Evolutionary conservation across 116 monocot genomes (phyloP).

Genomic region (Thalassia testudinum): DNA sequence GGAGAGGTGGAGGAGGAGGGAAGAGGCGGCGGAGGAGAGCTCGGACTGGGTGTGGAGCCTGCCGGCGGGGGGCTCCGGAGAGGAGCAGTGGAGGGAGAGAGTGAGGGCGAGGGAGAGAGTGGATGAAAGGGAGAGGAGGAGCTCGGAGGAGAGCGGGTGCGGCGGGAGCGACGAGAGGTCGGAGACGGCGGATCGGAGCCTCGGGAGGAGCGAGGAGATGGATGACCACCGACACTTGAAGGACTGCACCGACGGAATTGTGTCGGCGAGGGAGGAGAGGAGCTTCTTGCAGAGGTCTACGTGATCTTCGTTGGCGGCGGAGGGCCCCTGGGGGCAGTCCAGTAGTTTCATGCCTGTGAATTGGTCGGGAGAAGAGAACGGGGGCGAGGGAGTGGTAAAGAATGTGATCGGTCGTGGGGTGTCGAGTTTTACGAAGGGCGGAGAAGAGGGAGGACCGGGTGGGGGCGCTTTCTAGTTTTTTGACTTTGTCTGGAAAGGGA

Average conservation of each 20-base stretch:
- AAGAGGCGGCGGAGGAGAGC: slow-evolving; percentile 25
- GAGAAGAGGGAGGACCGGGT: background rate
- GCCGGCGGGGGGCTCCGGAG: slow-evolving; percentile 33
- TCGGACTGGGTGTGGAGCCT: slow-evolving; percentile 75
- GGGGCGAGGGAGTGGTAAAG: background rate
- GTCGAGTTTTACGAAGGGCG: no score
- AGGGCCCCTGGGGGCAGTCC: background rate
- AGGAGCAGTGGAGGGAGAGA: slow-evolving; percentile 27
- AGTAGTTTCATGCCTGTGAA: slow-evolving; percentile 5
- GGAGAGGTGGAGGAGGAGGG: slow-evolving; percentile 31
- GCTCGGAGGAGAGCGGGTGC: slow-evolving; percentile 20
- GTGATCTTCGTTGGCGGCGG: slow-evolving; percentile 12
- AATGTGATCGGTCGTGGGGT: no score
- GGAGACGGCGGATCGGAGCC: slow-evolving; percentile 24
- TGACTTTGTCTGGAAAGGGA: no score
- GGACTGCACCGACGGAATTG: slow-evolving; percentile 25
- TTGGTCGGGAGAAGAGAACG: background rate
- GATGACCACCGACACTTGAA: slow-evolving; percentile 40
- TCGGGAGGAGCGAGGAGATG: slow-evolving; percentile 25
- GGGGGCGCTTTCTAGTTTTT: no score
- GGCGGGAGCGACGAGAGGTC: slow-evolving; percentile 6
- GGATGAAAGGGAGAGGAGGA: slow-evolving; percentile 32
- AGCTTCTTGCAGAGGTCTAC: slow-evolving; percentile 19
- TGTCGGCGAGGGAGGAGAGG: slow-evolving; percentile 23
- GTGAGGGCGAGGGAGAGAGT: slow-evolving; percentile 24